A percentile compares a stretch with the other conserved stretches of the same genome.
These are phyloP conservation scores for Naumovozyma dairenensis DNA, from an alignment of 805 yeast species.

Conservation along the genomic window DNA sequence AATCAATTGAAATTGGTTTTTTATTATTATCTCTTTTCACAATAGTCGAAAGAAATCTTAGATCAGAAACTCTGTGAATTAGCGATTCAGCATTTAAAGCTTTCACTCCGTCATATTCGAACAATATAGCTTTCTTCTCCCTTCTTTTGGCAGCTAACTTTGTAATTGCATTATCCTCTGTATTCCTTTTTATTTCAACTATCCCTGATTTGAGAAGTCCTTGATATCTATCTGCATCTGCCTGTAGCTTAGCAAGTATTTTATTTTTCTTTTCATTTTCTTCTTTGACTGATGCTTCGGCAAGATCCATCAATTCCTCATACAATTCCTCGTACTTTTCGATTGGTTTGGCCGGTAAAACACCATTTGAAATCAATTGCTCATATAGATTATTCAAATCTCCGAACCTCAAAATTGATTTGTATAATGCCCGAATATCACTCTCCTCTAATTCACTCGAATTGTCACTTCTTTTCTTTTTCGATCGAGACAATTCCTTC, in stretches of 20 bases:
- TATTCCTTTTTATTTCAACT: constrained; percentile 24
- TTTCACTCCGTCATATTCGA: constrained; percentile 81
- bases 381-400: constrained; percentile 72
- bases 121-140: constrained; percentile 85
- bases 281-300: constrained; percentile 51
- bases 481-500: constrained; percentile 32
- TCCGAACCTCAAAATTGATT: constrained; percentile 74
- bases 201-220: constrained; percentile 33
- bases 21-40: constrained; percentile 41
- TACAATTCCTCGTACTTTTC: constrained; percentile 67
- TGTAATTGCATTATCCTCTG: constrained; percentile 38
- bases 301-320: constrained; percentile 52
- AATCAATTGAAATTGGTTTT: constrained; percentile 49
- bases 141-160: constrained; percentile 56
- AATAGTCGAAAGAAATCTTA: constrained; percentile 51
- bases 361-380: constrained; percentile 80
- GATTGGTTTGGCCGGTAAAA: constrained; percentile 74
- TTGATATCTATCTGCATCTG: constrained; percentile 47
- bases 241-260: constrained; percentile 48
- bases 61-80: constrained; percentile 73
- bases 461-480: constrained; percentile 34
- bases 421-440: constrained; percentile 78
- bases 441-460: constrained; percentile 62
- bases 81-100: constrained; percentile 85
- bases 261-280: constrained; percentile 57